phyloP scores from a whole-genome alignment of 2,329 filamentous ascomycete species.

The Tolypocladium endophyticum region DNA sequence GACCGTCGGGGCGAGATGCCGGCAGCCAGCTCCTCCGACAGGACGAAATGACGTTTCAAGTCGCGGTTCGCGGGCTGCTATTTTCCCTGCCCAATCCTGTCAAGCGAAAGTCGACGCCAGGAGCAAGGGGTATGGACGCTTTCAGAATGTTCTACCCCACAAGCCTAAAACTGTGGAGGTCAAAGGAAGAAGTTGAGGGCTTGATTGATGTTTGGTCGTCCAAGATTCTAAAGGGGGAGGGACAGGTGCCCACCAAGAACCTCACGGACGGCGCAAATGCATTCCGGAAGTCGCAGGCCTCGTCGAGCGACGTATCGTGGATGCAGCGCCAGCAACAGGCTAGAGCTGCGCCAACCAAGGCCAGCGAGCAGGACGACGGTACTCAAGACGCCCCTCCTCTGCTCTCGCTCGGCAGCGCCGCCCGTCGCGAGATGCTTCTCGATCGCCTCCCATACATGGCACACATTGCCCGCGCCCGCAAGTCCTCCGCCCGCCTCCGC shows the following conservation, averaged over 20 bases:
- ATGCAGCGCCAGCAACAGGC: slow-evolving; percentile 22
- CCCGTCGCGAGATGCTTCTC: slow-evolving; percentile 64
- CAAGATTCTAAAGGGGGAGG: slow-evolving; percentile 46
- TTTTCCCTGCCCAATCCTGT: slow-evolving; percentile 82
- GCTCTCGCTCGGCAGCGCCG: slow-evolving; percentile 52
- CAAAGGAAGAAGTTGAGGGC: slow-evolving; percentile 70
- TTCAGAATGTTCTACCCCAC: slow-evolving; percentile 90
- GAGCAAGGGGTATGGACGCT: slow-evolving; percentile 44
- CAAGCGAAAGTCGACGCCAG: slow-evolving; percentile 47
- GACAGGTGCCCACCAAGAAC: slow-evolving; percentile 21
- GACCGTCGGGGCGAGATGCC: slow-evolving; percentile 41
- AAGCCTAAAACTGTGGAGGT: slow-evolving; percentile 72
- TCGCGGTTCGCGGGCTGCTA: slow-evolving; percentile 75
- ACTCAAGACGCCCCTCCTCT: slow-evolving; percentile 24
- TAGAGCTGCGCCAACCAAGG: slow-evolving; percentile 6
- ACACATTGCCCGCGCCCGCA: slow-evolving; percentile 44
- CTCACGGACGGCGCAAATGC: slow-evolving; percentile 35
- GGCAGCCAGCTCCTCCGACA: slow-evolving; percentile 71
- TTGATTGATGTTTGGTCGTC: slow-evolving; percentile 60
- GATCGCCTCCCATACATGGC: slow-evolving; percentile 82
- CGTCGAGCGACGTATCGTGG: slow-evolving; percentile 18
- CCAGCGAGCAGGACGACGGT: slow-evolving; percentile 7
- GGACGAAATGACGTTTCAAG: slow-evolving; percentile 89
- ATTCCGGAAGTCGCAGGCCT: slow-evolving; percentile 33
- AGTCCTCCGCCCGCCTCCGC: slow-evolving; percentile 31